Evolutionary conservation across 2,329 filamentous ascomycete species (phyloP).

Genomic region (Aspergillus tanneri): DNA sequence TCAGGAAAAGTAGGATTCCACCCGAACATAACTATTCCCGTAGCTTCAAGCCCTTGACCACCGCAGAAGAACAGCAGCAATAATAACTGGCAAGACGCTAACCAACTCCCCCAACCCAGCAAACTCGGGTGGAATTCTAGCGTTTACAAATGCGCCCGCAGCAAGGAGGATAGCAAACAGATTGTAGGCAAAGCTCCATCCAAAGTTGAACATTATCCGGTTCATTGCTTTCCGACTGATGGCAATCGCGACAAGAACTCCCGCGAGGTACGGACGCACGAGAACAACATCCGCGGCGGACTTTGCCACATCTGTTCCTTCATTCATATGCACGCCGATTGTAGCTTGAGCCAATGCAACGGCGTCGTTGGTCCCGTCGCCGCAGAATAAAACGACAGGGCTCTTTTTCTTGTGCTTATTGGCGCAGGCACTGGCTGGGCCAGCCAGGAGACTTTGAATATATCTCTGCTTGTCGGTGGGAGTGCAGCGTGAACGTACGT

Average conservation of each 20-base stretch:
- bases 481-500: constrained; percentile 48
- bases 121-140: constrained; percentile 61
- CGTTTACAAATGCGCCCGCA: constrained; percentile 62
- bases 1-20: no score
- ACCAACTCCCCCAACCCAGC: constrained; percentile 71
- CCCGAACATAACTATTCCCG: no score
- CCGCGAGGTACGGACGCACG: constrained; percentile 55
- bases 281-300: constrained; percentile 69
- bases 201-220: constrained; percentile 67
- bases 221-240: constrained; percentile 46
- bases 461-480: constrained; percentile 58
- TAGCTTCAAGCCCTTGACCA: constrained; percentile 23
- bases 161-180: constrained; percentile 65
- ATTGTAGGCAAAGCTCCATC: constrained; percentile 71
- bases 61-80: constrained; percentile 50
- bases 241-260: constrained; percentile 60
- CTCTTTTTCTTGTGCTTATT: background rate
- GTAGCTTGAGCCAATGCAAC: constrained; percentile 68
- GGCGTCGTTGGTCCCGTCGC: constrained; percentile 79
- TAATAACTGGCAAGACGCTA: constrained; percentile 69
- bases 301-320: constrained; percentile 63
- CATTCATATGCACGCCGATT: constrained; percentile 68
- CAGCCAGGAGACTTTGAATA: constrained; percentile 43
- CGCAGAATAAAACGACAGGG: constrained; percentile 64
- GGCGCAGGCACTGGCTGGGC: background rate